Conservation (phyloP, 2,329 filamentous ascomycete species). For the Aureobasidium namibiae region DNA sequence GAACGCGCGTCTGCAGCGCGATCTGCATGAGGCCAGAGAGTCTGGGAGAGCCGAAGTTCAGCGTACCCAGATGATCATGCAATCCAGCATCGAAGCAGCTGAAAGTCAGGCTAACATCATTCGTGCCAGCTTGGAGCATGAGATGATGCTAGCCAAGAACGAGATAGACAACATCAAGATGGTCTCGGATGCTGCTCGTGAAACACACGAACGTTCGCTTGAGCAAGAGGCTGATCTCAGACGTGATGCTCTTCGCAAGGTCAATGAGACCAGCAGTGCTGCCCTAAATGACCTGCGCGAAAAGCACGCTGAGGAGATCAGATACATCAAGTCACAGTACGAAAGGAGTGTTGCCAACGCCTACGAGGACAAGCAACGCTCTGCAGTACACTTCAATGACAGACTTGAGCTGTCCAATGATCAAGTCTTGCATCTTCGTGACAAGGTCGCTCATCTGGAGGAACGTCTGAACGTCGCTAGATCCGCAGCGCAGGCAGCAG, state of each 20-base stretch:
- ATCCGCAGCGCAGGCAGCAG: conserved; percentile 76
- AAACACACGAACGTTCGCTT: conserved; percentile 72
- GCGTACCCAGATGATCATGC: conserved; percentile 68
- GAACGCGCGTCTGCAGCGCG: conserved; percentile 63
- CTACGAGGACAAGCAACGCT: conserved; percentile 71
- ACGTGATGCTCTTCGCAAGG: conserved; percentile 49
- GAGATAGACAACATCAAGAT: conserved; percentile 72
- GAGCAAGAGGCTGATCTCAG: conserved; percentile 70
- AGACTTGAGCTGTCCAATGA: conserved; percentile 73
- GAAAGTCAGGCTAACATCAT: conserved; percentile 80
- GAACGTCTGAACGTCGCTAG: conserved; percentile 88
- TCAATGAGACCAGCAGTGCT: conserved; percentile 42
- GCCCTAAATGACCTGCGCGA: conserved; percentile 49
- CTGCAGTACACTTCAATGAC: conserved; percentile 72
- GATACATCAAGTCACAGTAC: conserved; percentile 55
- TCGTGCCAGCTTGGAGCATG: conserved; percentile 72
- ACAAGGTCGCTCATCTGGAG: conserved; percentile 75
- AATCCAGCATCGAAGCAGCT: conserved; percentile 72
- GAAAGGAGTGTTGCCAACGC: conserved; percentile 33
- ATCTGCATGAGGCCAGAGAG: conserved; percentile 77
- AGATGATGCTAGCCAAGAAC: conserved; percentile 61
- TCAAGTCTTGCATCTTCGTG: conserved; percentile 77
- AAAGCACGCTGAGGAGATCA: conserved; percentile 53
- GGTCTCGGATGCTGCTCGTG: conserved; percentile 73
- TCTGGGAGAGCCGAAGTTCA: conserved; percentile 72